These are phyloP conservation scores for Nicotiana rustica DNA, from an alignment of 305 asterid genomes.

Conservation along the genomic window DNA sequence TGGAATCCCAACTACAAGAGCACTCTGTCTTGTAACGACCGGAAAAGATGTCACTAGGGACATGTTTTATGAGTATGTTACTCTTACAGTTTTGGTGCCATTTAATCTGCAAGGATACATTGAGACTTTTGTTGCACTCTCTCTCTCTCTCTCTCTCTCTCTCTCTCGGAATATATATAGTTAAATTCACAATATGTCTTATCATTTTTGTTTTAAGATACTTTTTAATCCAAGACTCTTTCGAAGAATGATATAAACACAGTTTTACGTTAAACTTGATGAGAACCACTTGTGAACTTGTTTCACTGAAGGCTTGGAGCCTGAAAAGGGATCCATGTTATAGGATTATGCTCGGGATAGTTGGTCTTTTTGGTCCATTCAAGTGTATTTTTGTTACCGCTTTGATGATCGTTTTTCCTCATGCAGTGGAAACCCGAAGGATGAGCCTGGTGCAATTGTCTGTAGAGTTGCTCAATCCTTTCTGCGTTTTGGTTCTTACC, in stretches of 20 bases:
- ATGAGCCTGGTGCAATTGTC: slow-evolving; percentile 98
- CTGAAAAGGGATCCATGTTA: slow-evolving; percentile 10
- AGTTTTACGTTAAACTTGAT: background rate
- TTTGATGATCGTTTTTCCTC: slow-evolving; percentile 40
- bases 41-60: slow-evolving; percentile 88
- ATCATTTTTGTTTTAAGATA: background rate
- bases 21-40: slow-evolving; percentile 84
- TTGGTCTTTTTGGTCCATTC: background rate
- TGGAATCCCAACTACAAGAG: slow-evolving; percentile 98
- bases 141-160: background rate
- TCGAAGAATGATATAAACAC: background rate
- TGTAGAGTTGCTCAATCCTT: slow-evolving; percentile 95
- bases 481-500: slow-evolving; percentile 97
- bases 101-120: slow-evolving; percentile 5
- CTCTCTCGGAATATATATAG: background rate
- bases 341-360: background rate
- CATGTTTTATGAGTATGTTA: slow-evolving; percentile 96
- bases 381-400: slow-evolving; percentile 27
- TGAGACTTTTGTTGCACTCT: background rate
- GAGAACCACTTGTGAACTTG: background rate
- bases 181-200: background rate
- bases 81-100: slow-evolving; percentile 18
- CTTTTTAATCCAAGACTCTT: background rate
- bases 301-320: background rate
- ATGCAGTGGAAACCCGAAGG: slow-evolving; percentile 96